Base-by-base conservation (phyloP, 495 filamentous ascomycete genomes). In the Endocarpon pusillum region DNA sequence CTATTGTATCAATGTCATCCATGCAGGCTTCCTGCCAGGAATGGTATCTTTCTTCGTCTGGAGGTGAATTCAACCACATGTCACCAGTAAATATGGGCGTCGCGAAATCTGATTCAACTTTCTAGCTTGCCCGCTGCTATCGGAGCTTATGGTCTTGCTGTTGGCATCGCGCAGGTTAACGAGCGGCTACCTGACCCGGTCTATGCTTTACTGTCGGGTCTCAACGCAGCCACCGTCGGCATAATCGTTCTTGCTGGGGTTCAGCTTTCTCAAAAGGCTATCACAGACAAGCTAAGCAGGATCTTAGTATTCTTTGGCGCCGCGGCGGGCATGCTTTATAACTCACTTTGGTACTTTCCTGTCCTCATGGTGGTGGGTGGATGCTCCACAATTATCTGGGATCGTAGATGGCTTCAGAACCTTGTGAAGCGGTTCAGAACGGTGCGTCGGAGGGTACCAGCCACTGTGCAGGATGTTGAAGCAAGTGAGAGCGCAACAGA, bases 261-360 rank as follows among this genome's bases (percentile, higher is more conserved):
- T n/a, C 62, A 78, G 48, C 58, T 82, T 1, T 62, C 73, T 0
- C 45, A 66, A 16, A 79, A 78, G 41, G 66, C 75, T 8, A 72
- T 82, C 39, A 79, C 63, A 2, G 76, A 82, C 41, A 58, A 54
- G 27, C 21, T 78, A 18, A 71, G 73, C 0, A 43, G 78, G 3
- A 51, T 73, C 6, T 33, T 80, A 3, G 67, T 82, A 5, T 67
- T 77, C 38, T 33, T 76, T n/a, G 62, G 60, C 4, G 77, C 48
- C 16, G 46, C 62, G 3, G 74, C 69, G 1, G 77, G 75, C 3
- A 44, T 80, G 49, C 51, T 73, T 23, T 80, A 81, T 41, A 79
- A 66, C 37, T 71, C 74, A 0, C 52, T n/a, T n/a, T 82, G 75
- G 77, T 82, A 79, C 43, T 81, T 79, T 39, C 77, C 77, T 0